Base-by-base conservation (phyloP, 148 eudicot species). In the Drosera capensis region DNA sequence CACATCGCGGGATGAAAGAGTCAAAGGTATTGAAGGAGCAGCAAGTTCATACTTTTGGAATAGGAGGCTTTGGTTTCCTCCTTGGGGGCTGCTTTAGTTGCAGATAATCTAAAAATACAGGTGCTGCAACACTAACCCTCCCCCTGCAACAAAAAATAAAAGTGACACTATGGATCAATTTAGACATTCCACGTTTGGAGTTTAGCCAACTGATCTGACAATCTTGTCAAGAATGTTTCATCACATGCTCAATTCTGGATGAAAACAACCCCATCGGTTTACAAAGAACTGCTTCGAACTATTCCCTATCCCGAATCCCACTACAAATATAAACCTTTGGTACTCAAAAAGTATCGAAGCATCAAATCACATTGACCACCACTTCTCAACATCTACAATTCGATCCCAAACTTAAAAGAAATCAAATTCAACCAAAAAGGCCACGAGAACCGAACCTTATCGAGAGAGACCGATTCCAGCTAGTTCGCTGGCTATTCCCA, bases 381-480 rank as follows among this genome's bases (percentile, higher is more conserved):
- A n/a, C n/a, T n/a, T n/a, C n/a, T n/a, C n/a, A n/a, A 37, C 14
- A 18, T n/a, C 3, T 20, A 12, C 19, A n/a, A 14, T 3, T 39
- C 14, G 11, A 16, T 5, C 46, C 20, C 2, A 26, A 57, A 23
- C 24, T 25, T 7, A 18, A 20, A 16, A 5, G 19, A 19, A 12
- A 34, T 15, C 2, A 26, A 26, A 7, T 3, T 14, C 23, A 37
- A 24, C 22, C 15, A 21, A 40, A 43, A 5, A 8, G 22, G 47
- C 17, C 7, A 11, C 11, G 31, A 6, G 11, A 28, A 28, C 31
- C 5, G 51, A 29, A 86, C 96, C 96, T 82, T 59, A 76, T 79
- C 44, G 88, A 82, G 24, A 87, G 94, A 44, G 94, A 74, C 50
- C 94, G 96, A 52, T 77, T 82, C 90, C 96, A 76, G 52, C 96